Evolutionary conservation across 805 yeast genomes (phyloP).

Genomic region (Sugiyamaella marilandica): DNA sequence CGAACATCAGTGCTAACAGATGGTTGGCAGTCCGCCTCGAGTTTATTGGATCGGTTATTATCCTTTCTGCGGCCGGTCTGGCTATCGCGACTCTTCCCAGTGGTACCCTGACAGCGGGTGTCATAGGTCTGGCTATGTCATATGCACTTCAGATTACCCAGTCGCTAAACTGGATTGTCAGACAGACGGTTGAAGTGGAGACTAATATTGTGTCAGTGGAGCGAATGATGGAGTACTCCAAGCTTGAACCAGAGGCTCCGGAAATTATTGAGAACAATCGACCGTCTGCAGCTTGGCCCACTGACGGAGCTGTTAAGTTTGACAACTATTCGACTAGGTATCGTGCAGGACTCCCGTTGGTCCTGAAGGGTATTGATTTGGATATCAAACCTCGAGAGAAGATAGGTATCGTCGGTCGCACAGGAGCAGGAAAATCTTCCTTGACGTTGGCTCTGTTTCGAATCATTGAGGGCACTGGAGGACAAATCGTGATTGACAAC

Average conservation of each 20-base stretch:
- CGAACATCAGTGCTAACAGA: slow-evolving; percentile 87
- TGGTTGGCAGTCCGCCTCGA: slow-evolving; percentile 97
- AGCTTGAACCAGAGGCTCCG: slow-evolving; percentile 82
- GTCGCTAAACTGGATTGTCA: slow-evolving; percentile 92
- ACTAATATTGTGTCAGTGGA: slow-evolving; percentile 96
- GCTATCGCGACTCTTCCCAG: slow-evolving; percentile 63
- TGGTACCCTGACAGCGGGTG: slow-evolving; percentile 78
- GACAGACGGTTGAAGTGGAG: slow-evolving; percentile 98
- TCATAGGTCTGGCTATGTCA: slow-evolving; percentile 89
- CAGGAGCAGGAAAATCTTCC: slow-evolving; percentile 94
- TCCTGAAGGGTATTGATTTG: slow-evolving; percentile 62
- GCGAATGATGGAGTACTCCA: slow-evolving; percentile 83
- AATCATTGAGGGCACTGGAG: slow-evolving; percentile 70
- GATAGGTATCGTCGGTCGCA: slow-evolving; percentile 92
- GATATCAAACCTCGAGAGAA: slow-evolving; percentile 71
- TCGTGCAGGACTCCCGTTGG: slow-evolving; percentile 74
- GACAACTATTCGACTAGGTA: slow-evolving; percentile 77
- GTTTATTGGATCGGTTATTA: slow-evolving; percentile 82
- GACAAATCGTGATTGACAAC: slow-evolving; percentile 69
- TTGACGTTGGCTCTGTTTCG: slow-evolving; percentile 80
- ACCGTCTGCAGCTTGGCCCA: slow-evolving; percentile 74
- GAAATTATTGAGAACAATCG: slow-evolving; percentile 55
- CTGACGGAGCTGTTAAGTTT: slow-evolving; percentile 60
- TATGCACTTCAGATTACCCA: slow-evolving; percentile 93
- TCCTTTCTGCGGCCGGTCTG: slow-evolving; percentile 79